Evolutionary conservation across 2,329 filamentous ascomycete genomes (phyloP).

Genomic region (Pseudodiploospora longispora): DNA sequence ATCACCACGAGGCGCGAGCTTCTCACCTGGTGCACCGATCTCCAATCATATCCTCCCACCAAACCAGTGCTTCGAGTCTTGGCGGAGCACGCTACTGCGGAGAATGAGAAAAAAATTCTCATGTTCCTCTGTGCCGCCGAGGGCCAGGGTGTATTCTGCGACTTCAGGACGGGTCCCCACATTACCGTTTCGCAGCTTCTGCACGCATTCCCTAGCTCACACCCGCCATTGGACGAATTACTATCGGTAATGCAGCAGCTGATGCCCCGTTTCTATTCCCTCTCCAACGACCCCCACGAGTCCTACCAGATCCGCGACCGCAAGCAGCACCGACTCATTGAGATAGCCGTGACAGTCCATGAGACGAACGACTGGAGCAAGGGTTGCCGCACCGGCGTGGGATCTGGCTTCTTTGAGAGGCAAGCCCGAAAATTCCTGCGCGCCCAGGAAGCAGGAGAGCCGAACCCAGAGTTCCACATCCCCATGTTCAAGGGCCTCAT

Average conservation of each 20-base stretch:
- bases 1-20: constrained; percentile 83
- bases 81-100: constrained; percentile 72
- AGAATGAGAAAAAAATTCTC: constrained; percentile 82
- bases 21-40: constrained; percentile 91
- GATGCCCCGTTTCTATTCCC: constrained; percentile 97
- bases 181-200: constrained; percentile 80
- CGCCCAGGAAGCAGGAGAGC: constrained; percentile 53
- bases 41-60: constrained; percentile 86
- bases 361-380: constrained; percentile 72
- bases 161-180: constrained; percentile 83
- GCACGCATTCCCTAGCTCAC: constrained; percentile 82
- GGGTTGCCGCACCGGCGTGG: constrained; percentile 70
- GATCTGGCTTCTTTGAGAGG: constrained; percentile 88
- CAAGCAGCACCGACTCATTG: constrained; percentile 71
- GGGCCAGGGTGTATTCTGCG: constrained; percentile 87
- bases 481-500: constrained; percentile 99
- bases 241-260: constrained; percentile 75
- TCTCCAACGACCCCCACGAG: constrained; percentile 91
- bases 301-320: constrained; percentile 59
- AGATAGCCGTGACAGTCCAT: constrained; percentile 95
- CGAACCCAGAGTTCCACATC: constrained; percentile 58
- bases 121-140: constrained; percentile 80
- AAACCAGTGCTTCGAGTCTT: constrained; percentile 80
- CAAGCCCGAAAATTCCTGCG: constrained; percentile 66
- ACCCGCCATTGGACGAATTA: constrained; percentile 76